Percentiles rank a stretch among this genome's conserved stretches.
Evolutionary conservation across 805 yeast species (phyloP).

Genomic region (Cyberlindnera maclurae): DNA sequence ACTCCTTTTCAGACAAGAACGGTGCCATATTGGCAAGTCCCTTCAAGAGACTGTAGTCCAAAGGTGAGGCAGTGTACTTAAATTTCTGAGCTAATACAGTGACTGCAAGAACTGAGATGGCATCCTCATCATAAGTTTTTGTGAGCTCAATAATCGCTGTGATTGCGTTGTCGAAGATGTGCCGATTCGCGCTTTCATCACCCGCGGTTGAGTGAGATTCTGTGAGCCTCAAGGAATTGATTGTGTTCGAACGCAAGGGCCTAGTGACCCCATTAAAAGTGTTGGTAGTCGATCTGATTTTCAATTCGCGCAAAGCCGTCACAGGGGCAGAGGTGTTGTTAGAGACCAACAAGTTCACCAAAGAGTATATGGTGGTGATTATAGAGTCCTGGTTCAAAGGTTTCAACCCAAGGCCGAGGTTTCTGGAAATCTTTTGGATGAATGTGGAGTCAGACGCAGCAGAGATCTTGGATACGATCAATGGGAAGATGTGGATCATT

Average conservation of each 20-base stretch:
- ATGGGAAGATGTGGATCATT: constrained; percentile 37
- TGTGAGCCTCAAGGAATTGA: constrained; percentile 10
- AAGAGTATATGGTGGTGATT: constrained; percentile 76
- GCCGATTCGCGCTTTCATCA: constrained; percentile 6
- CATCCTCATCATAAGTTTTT: constrained; percentile 56
- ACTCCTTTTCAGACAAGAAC: constrained; percentile 56
- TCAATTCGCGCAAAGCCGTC: constrained; percentile 28
- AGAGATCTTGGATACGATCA: constrained; percentile 37
- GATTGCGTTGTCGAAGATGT: constrained; percentile 57
- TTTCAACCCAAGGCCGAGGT: constrained; percentile 60
- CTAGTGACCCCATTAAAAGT: constrained; percentile 10
- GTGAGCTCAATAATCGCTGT: constrained; percentile 63
- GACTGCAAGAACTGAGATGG: constrained; percentile 69
- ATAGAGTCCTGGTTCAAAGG: constrained; percentile 73
- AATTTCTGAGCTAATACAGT: constrained; percentile 79
- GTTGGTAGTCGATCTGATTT: constrained; percentile 24
- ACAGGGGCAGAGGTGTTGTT: constrained; percentile 37
- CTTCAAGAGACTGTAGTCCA: constrained; percentile 48
- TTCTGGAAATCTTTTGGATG: constrained; percentile 46
- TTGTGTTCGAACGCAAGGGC: constrained; percentile 18
- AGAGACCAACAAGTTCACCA: constrained; percentile 64
- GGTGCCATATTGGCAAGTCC: constrained; percentile 62
- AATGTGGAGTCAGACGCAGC: constrained; percentile 42
- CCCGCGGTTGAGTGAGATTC: constrained; percentile 4
- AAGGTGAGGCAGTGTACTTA: constrained; percentile 38